Base-by-base conservation (phyloP, 2,329 filamentous ascomycete species). In the Ceratocystis harringtonii region DNA sequence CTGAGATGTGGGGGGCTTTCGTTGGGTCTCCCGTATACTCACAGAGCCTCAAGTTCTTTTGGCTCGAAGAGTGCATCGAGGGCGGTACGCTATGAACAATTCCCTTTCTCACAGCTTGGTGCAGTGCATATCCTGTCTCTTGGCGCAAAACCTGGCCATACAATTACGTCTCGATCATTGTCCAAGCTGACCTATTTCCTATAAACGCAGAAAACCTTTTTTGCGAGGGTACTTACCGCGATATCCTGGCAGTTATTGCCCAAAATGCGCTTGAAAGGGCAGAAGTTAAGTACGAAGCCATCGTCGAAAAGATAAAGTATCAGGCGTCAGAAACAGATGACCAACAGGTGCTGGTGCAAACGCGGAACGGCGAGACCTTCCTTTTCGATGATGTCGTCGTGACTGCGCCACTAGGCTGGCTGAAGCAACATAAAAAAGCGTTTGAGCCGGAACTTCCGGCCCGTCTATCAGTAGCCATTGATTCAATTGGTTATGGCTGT, bases 31-130 rank as follows among this genome's bases (percentile, higher is more conserved):
- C 83, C 0, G 77, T 88, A 7, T 75, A 78, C 63, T 80, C 72
- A 30, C 88, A 91, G 72, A 89, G 86, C 70, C 76, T 90, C 41
- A 88, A 85, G 75, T 90, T 84, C 75, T 88, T 90, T 72, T 90
- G 87, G 86, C 72, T 91, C 4, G 88, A 91, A 71, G 86, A 90
- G 73, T 89, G 86, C 69, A 85, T 90, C 63, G 87, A 90, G 71
- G 87, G 87, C 58, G 81, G 83, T 83, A 71, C 70, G 77, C 12
- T 12, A 50, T 43, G 43, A 19, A 12, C 17, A 8, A 19, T 17
- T 8, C 15, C 25, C 28, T 32, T 25, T 25, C 5, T 7, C 15
- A 8, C 28, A 57, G 28, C 22, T 32, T 32, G 8, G 10, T 10
- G 8, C 32, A 12, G 32, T 36, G 32, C 1, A 57, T 8, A 25